Percentiles rank a stretch among this genome's conserved stretches.
phyloP scores from a whole-genome alignment of 108 stramenopile species.

The Skeletonema marinoi region DNA sequence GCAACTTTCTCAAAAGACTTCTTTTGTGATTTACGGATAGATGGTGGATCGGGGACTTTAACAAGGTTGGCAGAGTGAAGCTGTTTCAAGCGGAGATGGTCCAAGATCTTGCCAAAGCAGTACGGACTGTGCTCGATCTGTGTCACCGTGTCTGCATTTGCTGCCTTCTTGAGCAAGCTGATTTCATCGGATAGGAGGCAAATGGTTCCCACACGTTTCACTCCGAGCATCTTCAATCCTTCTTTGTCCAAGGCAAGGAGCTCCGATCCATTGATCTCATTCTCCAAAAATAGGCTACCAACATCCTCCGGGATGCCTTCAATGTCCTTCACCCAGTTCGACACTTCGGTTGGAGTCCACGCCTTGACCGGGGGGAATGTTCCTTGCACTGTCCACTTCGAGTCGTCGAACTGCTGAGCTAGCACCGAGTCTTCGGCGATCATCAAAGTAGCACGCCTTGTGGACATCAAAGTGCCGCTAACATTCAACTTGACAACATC shows the following conservation, averaged over 20 bases:
- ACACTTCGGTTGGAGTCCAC: background rate
- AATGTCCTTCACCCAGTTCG: background rate
- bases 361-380: background rate
- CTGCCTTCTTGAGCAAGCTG: background rate
- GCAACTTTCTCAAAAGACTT: background rate
- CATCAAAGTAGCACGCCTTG: background rate
- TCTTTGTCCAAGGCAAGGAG: background rate
- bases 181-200: background rate
- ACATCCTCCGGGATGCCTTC: background rate
- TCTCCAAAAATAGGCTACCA: background rate
- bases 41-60: background rate
- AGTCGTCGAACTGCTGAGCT: slow-evolving; percentile 4
- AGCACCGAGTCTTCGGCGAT: background rate
- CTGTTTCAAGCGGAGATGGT: background rate
- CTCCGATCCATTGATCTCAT: background rate
- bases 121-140: background rate
- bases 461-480: background rate
- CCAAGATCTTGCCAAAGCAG: slow-evolving; percentile 4
- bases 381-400: background rate
- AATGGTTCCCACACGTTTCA: background rate
- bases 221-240: background rate
- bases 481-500: slow-evolving; percentile 1
- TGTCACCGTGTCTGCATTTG: background rate
- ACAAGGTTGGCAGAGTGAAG: background rate
- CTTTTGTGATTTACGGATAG: background rate